phyloP scores from a whole-genome alignment of 371 early-diverging fungal genomes.

The Apophysomyces elegans region DNA sequence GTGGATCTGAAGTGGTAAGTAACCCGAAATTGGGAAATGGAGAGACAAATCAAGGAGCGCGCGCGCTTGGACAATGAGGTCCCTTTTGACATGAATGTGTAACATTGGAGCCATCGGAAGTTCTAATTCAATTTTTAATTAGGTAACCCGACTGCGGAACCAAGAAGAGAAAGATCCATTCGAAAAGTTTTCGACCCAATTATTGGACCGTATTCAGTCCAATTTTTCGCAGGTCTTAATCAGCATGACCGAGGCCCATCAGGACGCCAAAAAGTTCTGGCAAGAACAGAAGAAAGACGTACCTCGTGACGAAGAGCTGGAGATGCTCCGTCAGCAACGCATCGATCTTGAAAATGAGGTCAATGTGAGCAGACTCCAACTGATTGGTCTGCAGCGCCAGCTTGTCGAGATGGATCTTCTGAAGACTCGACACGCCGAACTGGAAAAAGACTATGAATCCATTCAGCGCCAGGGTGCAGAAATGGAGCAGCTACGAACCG shows the following conservation, averaged over 20 bases:
- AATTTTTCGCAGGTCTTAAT: slow-evolving; percentile 39
- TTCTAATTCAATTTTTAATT: not conserved
- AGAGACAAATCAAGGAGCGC: slow-evolving; percentile 16
- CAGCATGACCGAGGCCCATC: slow-evolving; percentile 39
- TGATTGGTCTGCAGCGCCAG: slow-evolving; percentile 27
- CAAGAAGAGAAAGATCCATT: slow-evolving; percentile 17
- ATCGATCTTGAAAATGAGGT: slow-evolving; percentile 31
- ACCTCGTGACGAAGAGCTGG: slow-evolving; percentile 18
- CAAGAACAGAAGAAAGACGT: slow-evolving; percentile 47
- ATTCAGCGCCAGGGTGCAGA: slow-evolving; percentile 8
- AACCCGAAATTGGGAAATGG: slow-evolving; percentile 23
- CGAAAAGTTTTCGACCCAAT: slow-evolving; percentile 19
- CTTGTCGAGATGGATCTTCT: slow-evolving; percentile 32
- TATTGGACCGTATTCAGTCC: slow-evolving; percentile 29
- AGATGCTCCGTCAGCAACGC: slow-evolving; percentile 20
- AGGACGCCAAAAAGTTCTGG: slow-evolving; percentile 35
- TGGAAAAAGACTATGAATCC: slow-evolving; percentile 17
- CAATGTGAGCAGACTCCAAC: slow-evolving; percentile 20
- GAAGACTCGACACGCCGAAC: slow-evolving; percentile 19
- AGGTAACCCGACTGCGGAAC: not conserved
- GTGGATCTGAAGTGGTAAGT: slow-evolving; percentile 28
- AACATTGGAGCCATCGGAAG: not conserved
- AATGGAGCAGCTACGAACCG: slow-evolving; percentile 8
- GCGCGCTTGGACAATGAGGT: too few relatives aligned
- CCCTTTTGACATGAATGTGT: not conserved